These are phyloP conservation scores for Xylaria multiplex DNA, from an alignment of 2,329 filamentous ascomycete genomes.

Conservation along the genomic window DNA sequence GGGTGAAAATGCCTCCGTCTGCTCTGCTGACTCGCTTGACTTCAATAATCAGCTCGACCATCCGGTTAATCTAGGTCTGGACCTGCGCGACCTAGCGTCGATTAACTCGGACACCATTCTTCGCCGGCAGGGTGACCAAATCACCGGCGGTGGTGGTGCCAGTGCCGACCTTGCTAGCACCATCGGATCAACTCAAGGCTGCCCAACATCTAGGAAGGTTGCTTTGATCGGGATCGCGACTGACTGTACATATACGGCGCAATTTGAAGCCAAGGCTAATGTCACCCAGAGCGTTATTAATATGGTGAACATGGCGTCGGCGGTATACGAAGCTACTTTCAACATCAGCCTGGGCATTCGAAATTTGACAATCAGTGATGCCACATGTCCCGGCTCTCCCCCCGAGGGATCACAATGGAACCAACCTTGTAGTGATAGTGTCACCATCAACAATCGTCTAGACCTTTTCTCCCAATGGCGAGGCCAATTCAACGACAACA, in stretches of 20 bases:
- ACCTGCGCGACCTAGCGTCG: slow-evolving; percentile 66
- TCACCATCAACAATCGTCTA: slow-evolving; percentile 78
- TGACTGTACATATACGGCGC: slow-evolving; percentile 85
- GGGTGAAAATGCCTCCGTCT: slow-evolving; percentile 59
- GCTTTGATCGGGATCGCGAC: slow-evolving; percentile 91
- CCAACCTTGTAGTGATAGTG: slow-evolving; percentile 70
- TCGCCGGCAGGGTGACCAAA: slow-evolving; percentile 71
- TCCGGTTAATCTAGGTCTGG: slow-evolving; percentile 67
- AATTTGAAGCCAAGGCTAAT: slow-evolving; percentile 73
- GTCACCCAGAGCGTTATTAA: slow-evolving; percentile 80
- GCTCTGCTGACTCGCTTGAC: slow-evolving; percentile 76
- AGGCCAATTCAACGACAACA: slow-evolving; percentile 77
- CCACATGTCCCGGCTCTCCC: slow-evolving; percentile 76
- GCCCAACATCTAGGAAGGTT: slow-evolving; percentile 88
- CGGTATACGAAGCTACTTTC: slow-evolving; percentile 88
- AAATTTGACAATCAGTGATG: slow-evolving; percentile 82
- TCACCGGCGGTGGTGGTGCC: slow-evolving; percentile 77
- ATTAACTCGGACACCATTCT: slow-evolving; percentile 74
- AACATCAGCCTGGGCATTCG: slow-evolving; percentile 93
- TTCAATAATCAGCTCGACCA: slow-evolving; percentile 84
- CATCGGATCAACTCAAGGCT: slow-evolving; percentile 86
- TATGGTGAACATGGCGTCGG: slow-evolving; percentile 86
- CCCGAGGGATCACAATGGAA: slow-evolving; percentile 83
- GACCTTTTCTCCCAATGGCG: slow-evolving; percentile 92
- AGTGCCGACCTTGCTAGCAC: slow-evolving; percentile 80